Evolutionary conservation across 2,329 filamentous ascomycete genomes (phyloP), one percentile per base, ranked within the genome.

Genomic region (Teratosphaeriaceae sp.): DNA sequence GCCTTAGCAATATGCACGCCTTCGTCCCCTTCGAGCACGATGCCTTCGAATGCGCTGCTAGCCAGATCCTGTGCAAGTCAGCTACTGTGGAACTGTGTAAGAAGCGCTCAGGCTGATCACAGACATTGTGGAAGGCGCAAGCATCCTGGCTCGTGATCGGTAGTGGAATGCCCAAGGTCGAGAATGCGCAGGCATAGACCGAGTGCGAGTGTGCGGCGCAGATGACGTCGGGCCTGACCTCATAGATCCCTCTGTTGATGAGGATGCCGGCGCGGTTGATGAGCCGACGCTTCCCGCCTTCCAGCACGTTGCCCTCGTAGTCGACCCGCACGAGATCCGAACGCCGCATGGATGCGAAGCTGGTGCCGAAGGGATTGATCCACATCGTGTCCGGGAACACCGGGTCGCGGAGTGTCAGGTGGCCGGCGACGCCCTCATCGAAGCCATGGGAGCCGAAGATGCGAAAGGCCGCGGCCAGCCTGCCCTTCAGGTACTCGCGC

Each of bases 251-350:
- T 12, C 45, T 51, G 49, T 70, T 67, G 26, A 70, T 71, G 44
- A 63, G 60, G 47, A 66, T 68, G 1, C 60, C 67, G 1, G 67
- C 65, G 0, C 58, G 52, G 43, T 71, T 70, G 22, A 68, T 53
- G 5, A 58, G 46, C 18, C 55, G 54, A 27, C 56, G 46, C 16
- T 56, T 47, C 8, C 60, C 62, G 5, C 64, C 65, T 5, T 58
- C 59, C 19, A 68, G 53, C 15, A 67, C 58, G 9, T 65, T 51
- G 4, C 67, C 68, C 11, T 64, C 39, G 15, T 65, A 53, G 39
- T 67, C 56, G 2, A 71, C 61, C 3, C 50, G 56, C 5, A 71
- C 62, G 39, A 71, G 56, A 45, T 71, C 67, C 2, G 55, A 61
- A 7, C 57, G 59, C 20, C 57, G 65, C 9, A 71, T 53, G 3